These are phyloP conservation scores for Priceomyces fermenticarens DNA, from an alignment of 805 yeast genomes.

Conservation along the genomic window DNA sequence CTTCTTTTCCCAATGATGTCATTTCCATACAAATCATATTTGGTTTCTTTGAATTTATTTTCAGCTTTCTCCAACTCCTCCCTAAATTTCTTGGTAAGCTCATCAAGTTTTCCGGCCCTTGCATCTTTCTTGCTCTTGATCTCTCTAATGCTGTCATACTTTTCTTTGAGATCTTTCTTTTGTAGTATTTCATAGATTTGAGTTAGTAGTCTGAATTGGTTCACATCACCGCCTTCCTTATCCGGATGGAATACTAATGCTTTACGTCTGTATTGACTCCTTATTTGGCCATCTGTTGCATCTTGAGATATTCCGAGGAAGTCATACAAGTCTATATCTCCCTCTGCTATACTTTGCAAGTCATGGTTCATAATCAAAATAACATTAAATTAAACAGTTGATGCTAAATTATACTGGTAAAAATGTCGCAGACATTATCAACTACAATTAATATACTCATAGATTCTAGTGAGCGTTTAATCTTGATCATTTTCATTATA, in stretches of 20 bases:
- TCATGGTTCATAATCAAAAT: slow-evolving; percentile 8
- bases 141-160: slow-evolving; percentile 29
- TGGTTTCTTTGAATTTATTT: slow-evolving; percentile 11
- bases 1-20: slow-evolving; percentile 3
- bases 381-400: too few relatives aligned
- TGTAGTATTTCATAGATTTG: slow-evolving; percentile 30
- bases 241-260: slow-evolving; percentile 43
- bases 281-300: slow-evolving; percentile 22
- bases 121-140: slow-evolving; percentile 9
- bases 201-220: slow-evolving; percentile 30
- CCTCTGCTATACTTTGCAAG: slow-evolving; percentile 15
- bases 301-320: slow-evolving; percentile 19
- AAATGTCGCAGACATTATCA: too few relatives aligned
- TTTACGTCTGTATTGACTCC: slow-evolving; percentile 27
- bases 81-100: slow-evolving; percentile 23
- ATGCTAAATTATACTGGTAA: too few relatives aligned
- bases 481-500: too few relatives aligned
- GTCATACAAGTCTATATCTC: slow-evolving; percentile 26
- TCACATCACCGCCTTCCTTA: slow-evolving; percentile 28
- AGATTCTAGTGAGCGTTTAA: too few relatives aligned
- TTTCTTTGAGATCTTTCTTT: slow-evolving; percentile 17
- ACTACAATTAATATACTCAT: too few relatives aligned
- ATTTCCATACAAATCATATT: slow-evolving; percentile 5
- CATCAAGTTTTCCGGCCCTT: slow-evolving; percentile 14
- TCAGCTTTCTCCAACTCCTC: slow-evolving; percentile 27